Evolutionary conservation across 2,329 filamentous ascomycete genomes (phyloP), one percentile per base, ranked within the genome.

Genomic region (Penicillium vulpinum): DNA sequence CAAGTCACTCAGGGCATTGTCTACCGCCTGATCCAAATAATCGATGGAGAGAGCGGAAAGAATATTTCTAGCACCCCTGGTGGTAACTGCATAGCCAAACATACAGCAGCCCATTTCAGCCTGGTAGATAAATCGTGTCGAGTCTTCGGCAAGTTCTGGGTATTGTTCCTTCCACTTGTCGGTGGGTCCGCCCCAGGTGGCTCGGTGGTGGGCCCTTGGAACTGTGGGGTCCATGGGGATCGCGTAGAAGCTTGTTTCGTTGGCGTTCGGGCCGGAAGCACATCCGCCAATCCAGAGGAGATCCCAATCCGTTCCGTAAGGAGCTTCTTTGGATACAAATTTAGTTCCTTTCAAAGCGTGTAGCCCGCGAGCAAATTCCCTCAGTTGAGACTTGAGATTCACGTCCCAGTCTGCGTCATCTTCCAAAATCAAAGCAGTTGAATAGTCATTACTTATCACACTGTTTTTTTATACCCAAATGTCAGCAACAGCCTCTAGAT

Each of bases 351-450:
- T 67, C 16, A 76, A 62, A 13, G 63, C 63, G 16, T 72, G 66
- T 1, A 72, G 61, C 0, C 66, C 69, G 40, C 65, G 58, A 3
- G 73, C 73, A 26, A 75, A 74, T 35, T 70, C 70, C 10, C 71
- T 71, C 16, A 85, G 74, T 62, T 85, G 83, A 0, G 69, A 50
- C 31, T 80, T 80, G 24, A 85, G 66, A 0, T 75, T 71, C 13
- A 84, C 68, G 54, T 85, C 83, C 83, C 83, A 85, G 69, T 85
- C 83, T 21, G 78, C 75, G 54, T 85, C 83, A 62, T 85, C 83
- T 63, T 85, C 83, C 26, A 85, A 66, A 11, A 85, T 80, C 2
- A 85, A 69, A 0, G 80, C 81, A 1, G 78, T 80, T 1, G 73
- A 70, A 3, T 82, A 61, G 39, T 78, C 76, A 11, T 77, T 68